Conservation (phyloP, 2,329 filamentous ascomycete genomes). For the Cladorrhinum sp. region DNA sequence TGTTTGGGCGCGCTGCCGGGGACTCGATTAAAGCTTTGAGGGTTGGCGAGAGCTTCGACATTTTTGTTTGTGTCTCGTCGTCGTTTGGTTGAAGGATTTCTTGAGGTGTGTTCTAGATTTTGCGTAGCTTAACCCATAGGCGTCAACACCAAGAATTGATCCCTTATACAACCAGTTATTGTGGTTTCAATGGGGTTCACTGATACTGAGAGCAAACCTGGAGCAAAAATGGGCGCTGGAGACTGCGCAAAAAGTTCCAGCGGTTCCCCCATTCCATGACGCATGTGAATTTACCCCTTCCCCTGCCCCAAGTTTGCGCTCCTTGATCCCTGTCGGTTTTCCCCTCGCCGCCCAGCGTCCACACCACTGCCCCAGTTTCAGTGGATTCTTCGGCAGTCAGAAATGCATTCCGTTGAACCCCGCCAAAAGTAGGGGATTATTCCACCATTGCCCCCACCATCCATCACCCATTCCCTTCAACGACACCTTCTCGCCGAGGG, state of each 20-base stretch:
- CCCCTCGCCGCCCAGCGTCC: not conserved
- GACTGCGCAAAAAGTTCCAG: no score
- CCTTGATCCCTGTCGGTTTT: not conserved
- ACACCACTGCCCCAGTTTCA: not conserved
- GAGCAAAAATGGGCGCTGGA: no score
- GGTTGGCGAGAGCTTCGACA: conserved; percentile 70
- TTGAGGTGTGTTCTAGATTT: not conserved
- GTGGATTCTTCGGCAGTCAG: not conserved
- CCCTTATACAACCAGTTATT: not conserved
- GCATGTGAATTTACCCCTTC: not conserved
- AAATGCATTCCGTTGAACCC: not conserved
- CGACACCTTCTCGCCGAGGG: not conserved
- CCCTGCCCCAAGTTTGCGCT: not conserved
- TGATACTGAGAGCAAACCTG: no score
- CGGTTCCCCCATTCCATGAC: no score
- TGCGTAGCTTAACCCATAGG: not conserved
- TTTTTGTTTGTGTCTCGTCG: no score
- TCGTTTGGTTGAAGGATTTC: no score
- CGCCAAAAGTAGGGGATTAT: not conserved
- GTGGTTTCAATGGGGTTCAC: not conserved
- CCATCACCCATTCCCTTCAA: not conserved
- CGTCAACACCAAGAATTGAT: not conserved
- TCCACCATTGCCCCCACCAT: not conserved
- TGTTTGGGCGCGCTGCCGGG: conserved; percentile 63
- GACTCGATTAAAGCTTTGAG: conserved; percentile 74